Evolutionary conservation across 345 rosid species (phyloP).

Genomic region (Ricinus communis): DNA sequence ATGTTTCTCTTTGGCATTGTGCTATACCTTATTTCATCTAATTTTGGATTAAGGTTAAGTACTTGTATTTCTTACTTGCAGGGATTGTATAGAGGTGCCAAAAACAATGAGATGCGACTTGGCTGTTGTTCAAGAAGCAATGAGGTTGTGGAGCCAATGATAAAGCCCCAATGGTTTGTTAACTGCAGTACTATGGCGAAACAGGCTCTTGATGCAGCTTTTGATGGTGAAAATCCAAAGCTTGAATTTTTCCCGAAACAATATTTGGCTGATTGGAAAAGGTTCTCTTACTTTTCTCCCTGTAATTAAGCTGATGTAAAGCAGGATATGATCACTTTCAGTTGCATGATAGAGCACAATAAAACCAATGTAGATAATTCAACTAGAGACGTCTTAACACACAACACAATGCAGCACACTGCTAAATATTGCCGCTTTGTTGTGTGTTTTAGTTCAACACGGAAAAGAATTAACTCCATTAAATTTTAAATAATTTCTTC

Average conservation of each 20-base stretch:
- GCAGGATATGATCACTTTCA: not conserved
- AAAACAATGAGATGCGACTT: slow-evolving; percentile 89
- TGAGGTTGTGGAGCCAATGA: slow-evolving; percentile 86
- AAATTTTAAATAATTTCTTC: not conserved
- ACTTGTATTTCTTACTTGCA: slow-evolving; percentile 25
- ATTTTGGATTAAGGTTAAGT: not conserved
- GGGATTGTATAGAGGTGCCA: slow-evolving; percentile 77
- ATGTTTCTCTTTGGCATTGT: not conserved
- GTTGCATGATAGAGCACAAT: not conserved
- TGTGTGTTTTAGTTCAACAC: not conserved
- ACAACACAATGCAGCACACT: not conserved
- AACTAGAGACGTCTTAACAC: not conserved
- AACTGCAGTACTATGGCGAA: slow-evolving; percentile 65
- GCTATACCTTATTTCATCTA: not conserved
- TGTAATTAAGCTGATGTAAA: not conserved
- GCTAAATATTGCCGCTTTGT: not conserved
- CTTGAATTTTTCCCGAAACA: slow-evolving; percentile 87
- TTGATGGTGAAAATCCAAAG: slow-evolving; percentile 49
- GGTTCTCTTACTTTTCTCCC: slow-evolving; percentile 41
- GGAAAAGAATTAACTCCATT: not conserved
- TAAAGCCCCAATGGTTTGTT: slow-evolving; percentile 96
- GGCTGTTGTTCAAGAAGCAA: slow-evolving; percentile 78
- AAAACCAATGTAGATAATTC: not conserved
- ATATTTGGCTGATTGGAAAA: slow-evolving; percentile 89
- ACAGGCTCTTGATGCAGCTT: slow-evolving; percentile 78